Evolutionary conservation across 805 yeast genomes (phyloP), one percentile per base, ranked within the genome.

Genomic region (Schwanniomyces polymorphus): DNA sequence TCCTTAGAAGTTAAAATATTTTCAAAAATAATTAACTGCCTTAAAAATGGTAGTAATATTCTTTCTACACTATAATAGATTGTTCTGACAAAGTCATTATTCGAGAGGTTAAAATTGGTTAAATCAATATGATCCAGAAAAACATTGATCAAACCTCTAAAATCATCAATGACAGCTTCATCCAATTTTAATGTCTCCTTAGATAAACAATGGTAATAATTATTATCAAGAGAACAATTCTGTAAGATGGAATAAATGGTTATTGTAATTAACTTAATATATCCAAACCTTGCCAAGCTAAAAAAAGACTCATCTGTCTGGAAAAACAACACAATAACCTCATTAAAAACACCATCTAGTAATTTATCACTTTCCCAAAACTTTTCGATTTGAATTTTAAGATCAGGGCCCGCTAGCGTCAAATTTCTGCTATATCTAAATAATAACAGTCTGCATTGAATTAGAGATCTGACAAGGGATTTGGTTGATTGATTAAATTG

Each of bases 281-380:
- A 52, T 1, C 68, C 72, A 11, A 64, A 48, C n/a, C 65, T 62
- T 16, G 69, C 53, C 23, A 75, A 47, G 0, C 74, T 65, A 6
- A 55, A 58, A 7, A 77, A 62, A 0, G 81, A 70, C 46, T 75
- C 78, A 45, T 70, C 72, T 5, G 79, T 73, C 51, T 75, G 78
- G 46, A 77, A 71, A 42, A 61, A 75, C 9, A 76, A 51, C 27
- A 67, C 51, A 10, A 75, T 55, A 4, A 70, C 56, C 47, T 77
- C 80, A 17, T 65, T 63, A 46, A 75, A 68, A 10, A 64, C 61
- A 9, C 74, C 71, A 49, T 65, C 64, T 6, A 67, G 50, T 18
- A 54, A 34, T 11, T 47, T 48, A 21, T 48, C 53, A 4, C 58
- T 52, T n/a, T 54, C 56, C 62, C 74, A 60, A 38, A 65, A 61